Conservation (phyloP, 202 grass and related monocot species). For the Musa balbisiana region DNA sequence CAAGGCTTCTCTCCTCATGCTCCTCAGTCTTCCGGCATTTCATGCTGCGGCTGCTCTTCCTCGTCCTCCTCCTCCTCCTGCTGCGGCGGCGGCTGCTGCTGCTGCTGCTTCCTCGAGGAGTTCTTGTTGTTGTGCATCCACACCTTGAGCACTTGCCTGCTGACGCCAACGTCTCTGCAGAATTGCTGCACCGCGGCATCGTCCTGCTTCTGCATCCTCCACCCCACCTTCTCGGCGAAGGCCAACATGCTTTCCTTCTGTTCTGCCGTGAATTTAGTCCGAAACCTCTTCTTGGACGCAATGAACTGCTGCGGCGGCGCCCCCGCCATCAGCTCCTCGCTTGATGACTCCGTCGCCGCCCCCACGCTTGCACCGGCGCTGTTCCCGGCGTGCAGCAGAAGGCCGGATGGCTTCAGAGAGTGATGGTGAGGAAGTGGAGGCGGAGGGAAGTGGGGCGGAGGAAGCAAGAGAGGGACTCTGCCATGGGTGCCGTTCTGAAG, state of each 20-base stretch:
- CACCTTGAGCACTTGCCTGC: constrained; percentile 87
- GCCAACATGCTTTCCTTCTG: constrained; percentile 89
- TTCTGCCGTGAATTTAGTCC: constrained; percentile 88
- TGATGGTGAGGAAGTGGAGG: too few relatives aligned
- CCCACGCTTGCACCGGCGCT: constrained; percentile 7
- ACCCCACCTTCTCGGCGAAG: constrained; percentile 77
- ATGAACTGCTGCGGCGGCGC: constrained; percentile 29
- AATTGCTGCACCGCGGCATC: constrained; percentile 51
- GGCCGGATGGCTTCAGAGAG: background rate
- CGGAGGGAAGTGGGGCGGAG: background rate
- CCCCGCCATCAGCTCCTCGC: constrained; percentile 24
- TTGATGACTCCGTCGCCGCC: constrained; percentile 38
- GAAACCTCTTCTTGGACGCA: constrained; percentile 51
- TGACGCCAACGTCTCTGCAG: constrained; percentile 59
- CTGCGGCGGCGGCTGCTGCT: constrained; percentile 1
- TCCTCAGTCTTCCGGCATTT: background rate
- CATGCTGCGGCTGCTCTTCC: background rate
- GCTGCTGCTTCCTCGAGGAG: constrained; percentile 53
- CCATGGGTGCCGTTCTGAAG: constrained; percentile 5
- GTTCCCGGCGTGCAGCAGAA: constrained; percentile 24
- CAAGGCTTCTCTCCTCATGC: background rate
- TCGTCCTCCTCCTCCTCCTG: background rate
- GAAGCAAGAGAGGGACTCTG: background rate
- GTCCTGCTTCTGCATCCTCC: constrained; percentile 87
- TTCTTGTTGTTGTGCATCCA: constrained; percentile 99